Evolutionary conservation across 305 asterid genomes (phyloP).

Genomic region (Ilex paraguariensis): DNA sequence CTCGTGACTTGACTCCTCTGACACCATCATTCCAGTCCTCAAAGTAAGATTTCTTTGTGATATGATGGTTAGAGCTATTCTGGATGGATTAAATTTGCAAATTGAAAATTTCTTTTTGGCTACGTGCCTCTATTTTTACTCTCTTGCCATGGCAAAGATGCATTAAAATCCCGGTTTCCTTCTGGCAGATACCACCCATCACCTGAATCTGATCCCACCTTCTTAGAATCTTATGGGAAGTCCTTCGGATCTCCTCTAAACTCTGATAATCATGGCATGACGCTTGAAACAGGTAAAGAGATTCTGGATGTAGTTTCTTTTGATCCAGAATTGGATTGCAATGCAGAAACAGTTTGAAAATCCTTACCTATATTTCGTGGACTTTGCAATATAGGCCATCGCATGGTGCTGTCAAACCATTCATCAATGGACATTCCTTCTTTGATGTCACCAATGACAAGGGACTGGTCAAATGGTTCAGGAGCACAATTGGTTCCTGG

Average conservation of each 20-base stretch:
- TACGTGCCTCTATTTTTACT: background rate
- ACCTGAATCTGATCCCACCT: conserved; percentile 38
- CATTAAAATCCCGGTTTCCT: conserved; percentile 40
- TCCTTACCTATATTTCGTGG: conserved; percentile 24
- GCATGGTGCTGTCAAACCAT: conserved; percentile 20
- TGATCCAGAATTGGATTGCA: conserved; percentile 33
- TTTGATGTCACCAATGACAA: conserved; percentile 6
- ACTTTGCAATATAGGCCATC: conserved; percentile 16
- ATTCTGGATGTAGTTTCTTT: conserved; percentile 33
- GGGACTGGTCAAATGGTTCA: conserved; percentile 25
- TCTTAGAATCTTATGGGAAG: conserved; percentile 20
- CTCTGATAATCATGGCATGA: conserved; percentile 27
- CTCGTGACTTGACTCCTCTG: conserved; percentile 49
- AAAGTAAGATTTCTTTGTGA: conserved; percentile 34
- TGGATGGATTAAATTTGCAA: background rate
- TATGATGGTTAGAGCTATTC: background rate
- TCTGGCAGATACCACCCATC: conserved; percentile 40
- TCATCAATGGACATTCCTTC: background rate
- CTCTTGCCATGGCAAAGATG: conserved; percentile 41
- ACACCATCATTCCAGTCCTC: conserved; percentile 52
- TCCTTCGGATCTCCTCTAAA: conserved; percentile 28
- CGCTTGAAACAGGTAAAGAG: conserved; percentile 26
- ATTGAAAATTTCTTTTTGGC: too few species aligned
- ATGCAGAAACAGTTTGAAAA: conserved; percentile 24
- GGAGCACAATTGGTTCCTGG: conserved; percentile 26